Evolutionary conservation across 371 early-diverging fungal species (phyloP), one percentile per base, ranked within the genome.

Genomic region (Umbelopsis sp.): DNA sequence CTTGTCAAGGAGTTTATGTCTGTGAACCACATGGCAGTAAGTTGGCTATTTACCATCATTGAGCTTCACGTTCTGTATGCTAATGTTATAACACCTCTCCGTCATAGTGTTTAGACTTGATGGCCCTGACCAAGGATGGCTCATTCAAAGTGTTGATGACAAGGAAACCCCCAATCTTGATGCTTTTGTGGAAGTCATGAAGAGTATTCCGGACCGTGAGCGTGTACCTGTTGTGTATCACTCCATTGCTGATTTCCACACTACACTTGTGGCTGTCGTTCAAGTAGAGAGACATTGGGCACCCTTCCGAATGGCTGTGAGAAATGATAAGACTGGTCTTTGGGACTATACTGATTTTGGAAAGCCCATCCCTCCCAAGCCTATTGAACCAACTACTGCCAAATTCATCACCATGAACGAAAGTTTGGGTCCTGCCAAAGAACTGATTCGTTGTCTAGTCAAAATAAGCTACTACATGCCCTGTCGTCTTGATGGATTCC

Each of bases 1-100:
- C 95, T 5, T 89, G 89, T n/a, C 86, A 86, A 48, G 96, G 97
- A 22, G 94, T 96, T 25, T 94, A 94, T 80, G 92, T 96, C 6
- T 82, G 94, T 41, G 80, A 79, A 35, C 78, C 82, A 22, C 71
- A 76, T n/a, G 84, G 84, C 46, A 80, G 83, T 83, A 76, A 76
- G 81, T 75, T 44, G 9, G 5, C 11, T 11, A 10, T 32, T 52
- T 10, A 3, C 18, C 10, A 18, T 16, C 12, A 4, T n/a, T 18
- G 0, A 11, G 14, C 7, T 8, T 0, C n/a, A 22, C 16, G n/a
- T 35, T n/a, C 3, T 20, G 10, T 65, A 51, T 12, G 16, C n/a
- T 14, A 11, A 29, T 3, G 29, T 46, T 46, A 51, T 10, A 10
- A 51, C 14, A 37, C 14, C 6, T 4, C 6, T 5, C 7, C 18